Evolutionary conservation across 2,329 filamentous ascomycete genomes (phyloP), one percentile per base, ranked within the genome.

Genomic region (Ophiostoma piceae): DNA sequence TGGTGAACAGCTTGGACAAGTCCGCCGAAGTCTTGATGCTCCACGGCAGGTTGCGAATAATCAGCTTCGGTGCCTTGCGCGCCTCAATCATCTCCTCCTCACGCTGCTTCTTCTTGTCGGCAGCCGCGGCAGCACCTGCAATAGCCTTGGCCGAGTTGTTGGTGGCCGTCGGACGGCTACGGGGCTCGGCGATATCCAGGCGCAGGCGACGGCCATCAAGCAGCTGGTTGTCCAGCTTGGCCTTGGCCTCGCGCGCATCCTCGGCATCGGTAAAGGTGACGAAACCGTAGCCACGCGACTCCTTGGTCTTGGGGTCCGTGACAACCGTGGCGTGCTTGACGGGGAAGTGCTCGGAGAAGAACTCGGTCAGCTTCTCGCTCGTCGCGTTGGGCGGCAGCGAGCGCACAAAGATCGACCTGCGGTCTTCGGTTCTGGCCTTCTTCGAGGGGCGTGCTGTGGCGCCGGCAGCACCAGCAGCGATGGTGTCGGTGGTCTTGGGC

Each of bases 261-360:
- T 97, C 94, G 39, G 91, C 87, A 77, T 99, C 95, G 75, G 94
- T 92, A 76, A 99, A 95, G 1, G 95, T 98, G 70, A 99, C 94
- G 79, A 99, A 99, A 68, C 95, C 95, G 79, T 93, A 99, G 22
- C 95, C 94, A 77, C 92, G 90, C 16, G 92, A 97, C 74, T 89
- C 83, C 77, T 97, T 97, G 1, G 94, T 96, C 73, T 88, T 84
- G 19, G 91, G 88, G 78, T 99, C 94, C 70, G 90, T 82, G 54
- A 99, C 93, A 4, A 96, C 93, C n/a, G 91, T 92, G 68, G 95
- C 94, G 79, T 98, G 94, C 80, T 97, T 98, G 77, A 99, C 87
- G 8, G 96, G 94, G 76, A 92, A 98, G 71, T 93, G 91, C 78
- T 97, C 88, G 7, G 95, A 98, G 81, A 99, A 99, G 79, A 94